Conservation (phyloP, 306 rosid genomes). For the Rosa rugosa region DNA sequence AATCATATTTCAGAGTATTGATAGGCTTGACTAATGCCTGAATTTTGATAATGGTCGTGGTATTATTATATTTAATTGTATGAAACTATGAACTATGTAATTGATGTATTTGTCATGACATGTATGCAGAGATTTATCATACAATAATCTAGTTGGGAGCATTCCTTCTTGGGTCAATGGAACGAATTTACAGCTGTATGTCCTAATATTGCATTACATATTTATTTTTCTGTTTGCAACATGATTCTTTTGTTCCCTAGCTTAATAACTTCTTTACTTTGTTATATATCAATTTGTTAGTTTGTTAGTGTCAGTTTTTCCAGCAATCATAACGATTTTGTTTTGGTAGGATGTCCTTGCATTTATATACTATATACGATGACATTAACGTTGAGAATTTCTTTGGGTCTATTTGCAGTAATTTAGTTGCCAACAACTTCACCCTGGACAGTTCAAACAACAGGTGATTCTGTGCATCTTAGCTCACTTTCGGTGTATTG, state of each 20-base stretch:
- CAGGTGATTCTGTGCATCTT: slow-evolving; percentile 46
- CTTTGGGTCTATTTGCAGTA: slow-evolving; percentile 49
- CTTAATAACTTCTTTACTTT: not conserved
- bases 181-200: slow-evolving; percentile 56
- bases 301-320: not conserved
- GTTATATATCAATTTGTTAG: not conserved
- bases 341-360: not conserved
- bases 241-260: not conserved
- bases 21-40: not conserved
- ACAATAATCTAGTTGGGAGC: slow-evolving; percentile 69
- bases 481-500: slow-evolving; percentile 7
- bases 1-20: not conserved
- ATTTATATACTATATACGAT: not conserved
- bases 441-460: slow-evolving; percentile 41
- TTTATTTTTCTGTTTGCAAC: not conserved
- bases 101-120: slow-evolving; percentile 13
- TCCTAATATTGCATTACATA: not conserved
- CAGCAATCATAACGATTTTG: not conserved
- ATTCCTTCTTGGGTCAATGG: slow-evolving; percentile 72
- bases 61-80: not conserved
- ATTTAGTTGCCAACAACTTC: slow-evolving; percentile 76
- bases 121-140: slow-evolving; percentile 77
- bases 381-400: slow-evolving; percentile 24
- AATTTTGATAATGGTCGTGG: not conserved
- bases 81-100: not conserved